Conservation (phyloP, 1,284 basidiomycete genomes). For the Ustilago lituana region DNA sequence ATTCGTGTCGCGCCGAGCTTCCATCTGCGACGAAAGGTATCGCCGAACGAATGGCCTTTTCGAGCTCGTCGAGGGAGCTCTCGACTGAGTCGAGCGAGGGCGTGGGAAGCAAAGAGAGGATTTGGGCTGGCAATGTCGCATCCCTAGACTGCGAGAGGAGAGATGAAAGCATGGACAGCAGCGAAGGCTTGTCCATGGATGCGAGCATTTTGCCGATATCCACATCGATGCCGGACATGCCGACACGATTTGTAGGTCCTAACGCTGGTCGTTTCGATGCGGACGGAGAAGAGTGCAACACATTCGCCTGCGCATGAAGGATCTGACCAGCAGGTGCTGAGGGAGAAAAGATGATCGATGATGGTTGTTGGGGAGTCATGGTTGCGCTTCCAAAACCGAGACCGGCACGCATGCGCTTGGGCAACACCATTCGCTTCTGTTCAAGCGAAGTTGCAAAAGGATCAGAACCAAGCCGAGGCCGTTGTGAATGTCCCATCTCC, state of each 20-base stretch:
- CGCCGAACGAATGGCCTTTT: conserved; percentile 48
- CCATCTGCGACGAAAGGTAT: conserved; percentile 43
- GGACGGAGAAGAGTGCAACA: conserved; percentile 7
- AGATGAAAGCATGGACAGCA: conserved; percentile 54
- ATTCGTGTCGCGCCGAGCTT: conserved; percentile 48
- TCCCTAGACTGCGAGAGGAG: conserved; percentile 50
- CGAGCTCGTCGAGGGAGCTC: conserved; percentile 46
- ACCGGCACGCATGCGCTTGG: conserved; percentile 52
- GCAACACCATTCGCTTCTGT: conserved; percentile 32
- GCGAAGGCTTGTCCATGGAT: conserved; percentile 58
- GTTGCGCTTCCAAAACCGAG: conserved; percentile 48
- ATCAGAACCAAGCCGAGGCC: conserved; percentile 17
- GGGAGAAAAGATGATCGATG: conserved; percentile 11
- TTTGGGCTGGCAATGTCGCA: conserved; percentile 48
- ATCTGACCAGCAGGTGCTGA: no score
- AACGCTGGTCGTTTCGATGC: conserved; percentile 36
- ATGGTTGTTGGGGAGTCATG: no score
- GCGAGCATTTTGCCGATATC: conserved; percentile 60
- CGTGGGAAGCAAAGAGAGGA: conserved; percentile 57
- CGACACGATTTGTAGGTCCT: conserved; percentile 15
- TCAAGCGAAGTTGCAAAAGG: conserved; percentile 18
- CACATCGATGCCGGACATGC: conserved; percentile 47
- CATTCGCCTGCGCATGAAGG: background rate
- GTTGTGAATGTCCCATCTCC: conserved; percentile 40
- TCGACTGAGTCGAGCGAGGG: conserved; percentile 57